phyloP scores from a whole-genome alignment of 345 rosid genomes.

The Populus tremula region DNA sequence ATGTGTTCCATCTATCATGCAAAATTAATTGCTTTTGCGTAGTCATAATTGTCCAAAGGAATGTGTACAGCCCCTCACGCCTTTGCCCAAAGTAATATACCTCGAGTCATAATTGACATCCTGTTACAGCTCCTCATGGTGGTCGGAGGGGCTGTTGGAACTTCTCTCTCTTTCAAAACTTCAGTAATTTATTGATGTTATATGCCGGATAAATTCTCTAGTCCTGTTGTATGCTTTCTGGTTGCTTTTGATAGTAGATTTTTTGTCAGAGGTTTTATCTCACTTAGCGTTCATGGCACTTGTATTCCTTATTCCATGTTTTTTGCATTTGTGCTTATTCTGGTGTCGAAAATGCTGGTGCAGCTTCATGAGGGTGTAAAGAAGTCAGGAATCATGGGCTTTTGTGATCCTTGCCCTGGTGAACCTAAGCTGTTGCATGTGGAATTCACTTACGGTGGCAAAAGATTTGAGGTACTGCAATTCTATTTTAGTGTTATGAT shows the following conservation, averaged over 20 bases:
- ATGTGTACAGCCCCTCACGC: not conserved
- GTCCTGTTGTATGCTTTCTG: not conserved
- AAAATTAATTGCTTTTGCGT: not conserved
- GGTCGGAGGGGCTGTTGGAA: not conserved
- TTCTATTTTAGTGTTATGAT: not conserved
- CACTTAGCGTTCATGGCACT: not conserved
- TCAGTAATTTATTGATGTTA: too few relatives aligned
- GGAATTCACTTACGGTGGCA: constrained; percentile 58
- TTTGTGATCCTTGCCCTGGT: constrained; percentile 91
- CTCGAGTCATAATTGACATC: not conserved
- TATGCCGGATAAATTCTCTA: not conserved
- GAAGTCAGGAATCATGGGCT: constrained; percentile 96
- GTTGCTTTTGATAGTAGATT: not conserved
- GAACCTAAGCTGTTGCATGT: constrained; percentile 69
- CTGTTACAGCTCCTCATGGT: not conserved
- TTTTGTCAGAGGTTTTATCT: not conserved
- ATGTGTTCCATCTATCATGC: not conserved
- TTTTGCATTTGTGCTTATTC: not conserved
- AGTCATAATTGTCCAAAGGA: not conserved
- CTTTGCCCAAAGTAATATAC: not conserved
- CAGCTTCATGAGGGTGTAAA: constrained; percentile 93
- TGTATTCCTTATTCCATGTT: not conserved
- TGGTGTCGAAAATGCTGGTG: constrained; percentile 9
- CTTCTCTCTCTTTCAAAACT: too few relatives aligned
- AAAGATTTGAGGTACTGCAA: constrained; percentile 43